Percentiles rank a stretch among this genome's conserved stretches.
phyloP scores from a whole-genome alignment of 805 yeast genomes.

The Ogataea degrootiae region DNA sequence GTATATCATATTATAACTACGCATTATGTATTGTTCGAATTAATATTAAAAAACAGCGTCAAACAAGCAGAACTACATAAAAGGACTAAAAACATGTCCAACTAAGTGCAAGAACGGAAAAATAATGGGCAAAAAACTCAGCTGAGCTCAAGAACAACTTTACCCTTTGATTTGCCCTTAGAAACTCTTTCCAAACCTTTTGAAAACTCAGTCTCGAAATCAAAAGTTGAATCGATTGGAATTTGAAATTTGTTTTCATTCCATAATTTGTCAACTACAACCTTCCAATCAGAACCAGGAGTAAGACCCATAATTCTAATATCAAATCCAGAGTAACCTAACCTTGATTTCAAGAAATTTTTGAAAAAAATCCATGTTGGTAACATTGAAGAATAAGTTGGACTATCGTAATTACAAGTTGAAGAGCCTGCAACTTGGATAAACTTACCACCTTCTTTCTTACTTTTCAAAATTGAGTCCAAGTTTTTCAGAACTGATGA shows the following conservation, averaged over 20 bases:
- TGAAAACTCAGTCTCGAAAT: slow-evolving; percentile 41
- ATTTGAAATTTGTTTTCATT: slow-evolving; percentile 38
- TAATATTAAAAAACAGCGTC: too few relatives aligned
- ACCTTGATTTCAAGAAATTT: slow-evolving; percentile 5
- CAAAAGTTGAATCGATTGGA: slow-evolving; percentile 49
- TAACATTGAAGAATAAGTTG: slow-evolving; percentile 22
- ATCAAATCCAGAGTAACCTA: slow-evolving; percentile 13
- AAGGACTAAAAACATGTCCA: too few relatives aligned
- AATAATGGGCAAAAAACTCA: too few relatives aligned
- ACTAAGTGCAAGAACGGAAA: too few relatives aligned
- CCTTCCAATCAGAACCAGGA: slow-evolving; percentile 10
- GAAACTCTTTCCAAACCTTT: slow-evolving; percentile 47
- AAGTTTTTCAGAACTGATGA: slow-evolving; percentile 42
- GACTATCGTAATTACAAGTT: slow-evolving; percentile 31
- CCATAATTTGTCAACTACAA: slow-evolving; percentile 40
- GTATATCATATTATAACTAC: too few relatives aligned
- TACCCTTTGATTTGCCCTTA: slow-evolving; percentile 57
- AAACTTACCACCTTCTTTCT: slow-evolving; percentile 43
- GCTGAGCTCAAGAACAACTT: slow-evolving; percentile 42
- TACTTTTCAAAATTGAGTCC: slow-evolving; percentile 40
- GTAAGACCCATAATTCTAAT: slow-evolving; percentile 4
- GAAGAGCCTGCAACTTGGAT: slow-evolving; percentile 55
- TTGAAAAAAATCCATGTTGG: background rate
- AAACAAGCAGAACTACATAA: too few relatives aligned
- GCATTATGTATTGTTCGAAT: too few relatives aligned